Base-by-base conservation (phyloP, 768 basidiomycete genomes). In the Panaeolus papilionaceus region DNA sequence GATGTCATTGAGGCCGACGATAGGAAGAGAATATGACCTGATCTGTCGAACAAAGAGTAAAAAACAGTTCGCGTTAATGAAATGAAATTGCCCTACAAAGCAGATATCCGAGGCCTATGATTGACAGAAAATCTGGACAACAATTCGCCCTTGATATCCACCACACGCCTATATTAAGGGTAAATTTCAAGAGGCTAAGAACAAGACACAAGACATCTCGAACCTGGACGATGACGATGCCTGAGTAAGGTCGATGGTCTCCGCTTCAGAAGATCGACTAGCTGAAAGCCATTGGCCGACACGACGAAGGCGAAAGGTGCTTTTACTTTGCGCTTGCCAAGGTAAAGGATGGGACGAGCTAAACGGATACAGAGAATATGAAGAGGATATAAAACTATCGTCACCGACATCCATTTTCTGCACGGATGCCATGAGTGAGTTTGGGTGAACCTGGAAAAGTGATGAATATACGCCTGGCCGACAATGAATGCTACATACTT, bases 361-460 rank as follows among this genome's bases (percentile, higher is more conserved):
- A 72, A 92, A 92, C 0, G 92, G 92, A 75, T 88, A 94, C 44
- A 92, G 70, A n/a, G 89, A 84, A 74, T 91, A 92, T 18, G 73
- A 73, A 16, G 54, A 58, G 8, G 54, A 58, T 5, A 58, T 28
- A 33, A 49, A 49, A 20, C 47, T 49, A 12, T 26, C 47, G 6
- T 58, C 54, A 9, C 33, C 28, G 26, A 28, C 28, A 58, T 58
- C 33, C 11, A 16, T 12, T 9, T 16, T 58, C 33, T 58, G 54
- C 28, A 58, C 33, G 9, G 54, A 58, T 10, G 54, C 54, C 12
- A 58, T 5, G 33, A 58, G 54, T 33, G 54, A 12, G 33, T 3
- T 37, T 5, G 12, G 4, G 16, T 58, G 14, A 3, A 16, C 16
- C 54, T 58, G 16, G 12, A 16, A 40, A 11, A 28, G 20, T 28